phyloP scores from a whole-genome alignment of 2,329 filamentous ascomycete species.

The Colletotrichum plurivorum region DNA sequence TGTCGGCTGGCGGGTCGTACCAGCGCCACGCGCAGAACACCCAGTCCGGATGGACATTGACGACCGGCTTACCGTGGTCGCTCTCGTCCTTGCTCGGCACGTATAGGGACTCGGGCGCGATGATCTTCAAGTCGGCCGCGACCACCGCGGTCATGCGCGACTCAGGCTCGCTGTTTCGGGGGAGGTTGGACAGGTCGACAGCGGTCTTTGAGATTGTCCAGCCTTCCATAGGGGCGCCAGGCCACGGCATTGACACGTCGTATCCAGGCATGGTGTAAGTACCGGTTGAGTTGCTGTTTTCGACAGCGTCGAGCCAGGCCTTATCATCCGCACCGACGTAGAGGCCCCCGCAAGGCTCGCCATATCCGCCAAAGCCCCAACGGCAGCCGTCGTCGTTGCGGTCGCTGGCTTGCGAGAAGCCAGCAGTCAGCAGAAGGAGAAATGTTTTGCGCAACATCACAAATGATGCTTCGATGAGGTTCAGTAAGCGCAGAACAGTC shows the following conservation, averaged over 20 bases:
- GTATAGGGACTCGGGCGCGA: slow-evolving; percentile 15
- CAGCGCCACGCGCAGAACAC: slow-evolving; percentile 24
- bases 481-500: too few relatives aligned
- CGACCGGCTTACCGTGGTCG: slow-evolving; percentile 8
- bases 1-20: not conserved
- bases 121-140: slow-evolving; percentile 8
- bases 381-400: not conserved
- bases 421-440: too few relatives aligned
- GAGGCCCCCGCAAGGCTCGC: not conserved
- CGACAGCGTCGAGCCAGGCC: slow-evolving; percentile 4
- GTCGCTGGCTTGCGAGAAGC: not conserved
- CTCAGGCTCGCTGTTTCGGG: not conserved
- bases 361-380: slow-evolving; percentile 16
- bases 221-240: not conserved
- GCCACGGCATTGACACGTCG: slow-evolving; percentile 13
- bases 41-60: slow-evolving; percentile 11
- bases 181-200: not conserved
- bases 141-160: not conserved
- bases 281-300: slow-evolving; percentile 3
- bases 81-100: slow-evolving; percentile 3
- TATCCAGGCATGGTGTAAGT: slow-evolving; percentile 12
- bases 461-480: too few relatives aligned
- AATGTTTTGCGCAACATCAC: too few relatives aligned
- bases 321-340: slow-evolving; percentile 2
- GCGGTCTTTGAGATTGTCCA: slow-evolving; percentile 10